These are phyloP conservation scores for Yueomyces sp. DNA, from an alignment of 805 yeast genomes.

Conservation along the genomic window DNA sequence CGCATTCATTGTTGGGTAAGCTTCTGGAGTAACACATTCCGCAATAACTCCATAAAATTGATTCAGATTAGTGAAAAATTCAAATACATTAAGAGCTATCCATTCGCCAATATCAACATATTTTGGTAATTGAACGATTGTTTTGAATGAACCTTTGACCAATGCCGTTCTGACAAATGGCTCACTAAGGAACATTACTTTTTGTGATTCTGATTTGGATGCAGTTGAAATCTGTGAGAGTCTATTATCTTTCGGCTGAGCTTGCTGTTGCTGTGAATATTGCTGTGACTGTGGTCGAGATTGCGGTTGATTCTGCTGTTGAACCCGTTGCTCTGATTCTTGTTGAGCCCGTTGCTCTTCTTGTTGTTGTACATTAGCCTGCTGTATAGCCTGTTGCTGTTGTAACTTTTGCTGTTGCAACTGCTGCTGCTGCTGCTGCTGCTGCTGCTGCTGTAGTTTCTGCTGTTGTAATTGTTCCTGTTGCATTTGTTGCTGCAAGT, in stretches of 20 bases:
- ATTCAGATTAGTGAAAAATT: constrained; percentile 70
- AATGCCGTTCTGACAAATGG: constrained; percentile 90
- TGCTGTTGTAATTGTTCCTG: constrained; percentile 8
- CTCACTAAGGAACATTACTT: constrained; percentile 60
- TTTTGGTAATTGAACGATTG: constrained; percentile 89
- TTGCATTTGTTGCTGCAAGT: neutral
- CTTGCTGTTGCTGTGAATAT: constrained; percentile 10
- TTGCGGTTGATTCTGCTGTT: constrained; percentile 1
- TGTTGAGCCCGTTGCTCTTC: constrained; percentile 10
- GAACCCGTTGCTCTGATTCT: constrained; percentile 8
- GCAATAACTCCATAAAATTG: constrained; percentile 85
- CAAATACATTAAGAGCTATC: constrained; percentile 88
- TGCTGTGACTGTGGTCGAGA: constrained; percentile 9
- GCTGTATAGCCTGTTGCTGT: neutral
- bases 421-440: constrained; percentile 5
- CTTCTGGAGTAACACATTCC: constrained; percentile 82
- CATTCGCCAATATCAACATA: constrained; percentile 92
- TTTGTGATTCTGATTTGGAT: constrained; percentile 11
- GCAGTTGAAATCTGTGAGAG: constrained; percentile 2
- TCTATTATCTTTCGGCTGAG: constrained; percentile 2
- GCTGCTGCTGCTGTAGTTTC: constrained; percentile 10
- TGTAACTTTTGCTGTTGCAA: constrained; percentile 1
- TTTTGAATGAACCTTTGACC: constrained; percentile 91
- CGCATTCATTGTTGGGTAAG: constrained; percentile 89
- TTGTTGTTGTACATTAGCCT: constrained; percentile 6